A percentile compares a stretch with the other conserved stretches of the same genome.
These are phyloP conservation scores for Chiua sp. DNA, from an alignment of 1,284 basidiomycete species.

Conservation along the genomic window DNA sequence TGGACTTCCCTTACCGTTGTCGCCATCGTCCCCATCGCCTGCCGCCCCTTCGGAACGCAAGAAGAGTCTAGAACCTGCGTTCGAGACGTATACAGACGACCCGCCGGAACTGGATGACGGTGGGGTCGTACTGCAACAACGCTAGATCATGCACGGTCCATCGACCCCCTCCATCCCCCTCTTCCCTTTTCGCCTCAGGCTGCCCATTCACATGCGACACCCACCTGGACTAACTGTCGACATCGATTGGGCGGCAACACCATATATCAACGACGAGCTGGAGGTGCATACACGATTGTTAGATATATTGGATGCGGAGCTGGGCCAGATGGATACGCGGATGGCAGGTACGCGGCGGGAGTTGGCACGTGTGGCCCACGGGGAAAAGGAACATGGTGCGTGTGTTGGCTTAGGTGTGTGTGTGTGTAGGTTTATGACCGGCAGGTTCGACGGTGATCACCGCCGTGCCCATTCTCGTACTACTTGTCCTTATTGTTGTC, in stretches of 20 bases:
- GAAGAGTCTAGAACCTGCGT: constrained; percentile 38
- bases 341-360: constrained; percentile 69
- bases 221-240: constrained; percentile 74
- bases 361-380: constrained; percentile 73
- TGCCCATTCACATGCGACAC: constrained; percentile 36
- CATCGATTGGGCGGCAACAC: constrained; percentile 77
- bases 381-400: constrained; percentile 79
- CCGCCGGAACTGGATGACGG: constrained; percentile 53
- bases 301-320: constrained; percentile 75
- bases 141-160: constrained; percentile 76
- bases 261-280: constrained; percentile 85
- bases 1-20: constrained; percentile 21
- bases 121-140: constrained; percentile 67
- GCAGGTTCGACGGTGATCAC: constrained; percentile 78
- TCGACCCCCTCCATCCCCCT: constrained; percentile 6
- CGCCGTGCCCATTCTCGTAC: constrained; percentile 69
- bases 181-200: no score
- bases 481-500: constrained; percentile 79
- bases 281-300: constrained; percentile 81
- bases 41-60: constrained; percentile 29
- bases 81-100: constrained; percentile 75
- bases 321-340: constrained; percentile 69
- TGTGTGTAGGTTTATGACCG: background rate
- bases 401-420: constrained; percentile 2
- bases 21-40: constrained; percentile 29